Percentiles rank a stretch among this genome's conserved stretches.
Evolutionary conservation across 371 early-diverging fungal species (phyloP).

Genomic region (Basidiobolus meristosporus): DNA sequence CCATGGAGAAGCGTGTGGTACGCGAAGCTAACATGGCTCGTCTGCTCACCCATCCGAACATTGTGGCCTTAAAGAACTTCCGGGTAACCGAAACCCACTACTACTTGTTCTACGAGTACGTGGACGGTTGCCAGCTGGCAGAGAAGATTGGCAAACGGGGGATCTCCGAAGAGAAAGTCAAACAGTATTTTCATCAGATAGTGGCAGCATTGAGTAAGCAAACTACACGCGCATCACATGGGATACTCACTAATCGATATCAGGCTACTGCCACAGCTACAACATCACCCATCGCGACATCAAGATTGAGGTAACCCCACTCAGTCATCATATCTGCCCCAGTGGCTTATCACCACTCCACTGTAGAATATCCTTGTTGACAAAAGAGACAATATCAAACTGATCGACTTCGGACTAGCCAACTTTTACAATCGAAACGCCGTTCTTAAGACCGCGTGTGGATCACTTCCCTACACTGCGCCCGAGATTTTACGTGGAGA

Average conservation of each 20-base stretch:
- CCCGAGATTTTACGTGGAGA: slow-evolving; percentile 6
- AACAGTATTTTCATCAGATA: slow-evolving; percentile 3
- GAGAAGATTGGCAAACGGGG: slow-evolving; percentile 4
- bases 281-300: slow-evolving; percentile 5
- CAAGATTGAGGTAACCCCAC: slow-evolving; percentile 2
- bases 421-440: slow-evolving; percentile 3
- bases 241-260: not conserved
- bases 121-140: slow-evolving; percentile 2
- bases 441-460: slow-evolving; percentile 4
- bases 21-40: slow-evolving; percentile 5
- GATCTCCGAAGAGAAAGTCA: not conserved
- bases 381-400: not conserved
- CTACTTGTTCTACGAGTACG: slow-evolving; percentile 4
- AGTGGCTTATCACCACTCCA: not conserved
- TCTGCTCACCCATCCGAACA: slow-evolving; percentile 1
- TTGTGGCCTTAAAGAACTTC: slow-evolving; percentile 3
- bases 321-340: not conserved
- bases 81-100: slow-evolving; percentile 2
- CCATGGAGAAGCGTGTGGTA: slow-evolving; percentile 2
- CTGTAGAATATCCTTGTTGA: slow-evolving; percentile 3
- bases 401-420: slow-evolving; percentile 6
- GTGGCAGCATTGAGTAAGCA: slow-evolving; percentile 2
- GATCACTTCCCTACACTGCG: slow-evolving; percentile 3
- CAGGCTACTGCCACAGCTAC: slow-evolving; percentile 3
- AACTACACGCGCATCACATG: not conserved